Evolutionary conservation across 2,329 filamentous ascomycete genomes (phyloP).

Genomic region (Elsinoe perseae): DNA sequence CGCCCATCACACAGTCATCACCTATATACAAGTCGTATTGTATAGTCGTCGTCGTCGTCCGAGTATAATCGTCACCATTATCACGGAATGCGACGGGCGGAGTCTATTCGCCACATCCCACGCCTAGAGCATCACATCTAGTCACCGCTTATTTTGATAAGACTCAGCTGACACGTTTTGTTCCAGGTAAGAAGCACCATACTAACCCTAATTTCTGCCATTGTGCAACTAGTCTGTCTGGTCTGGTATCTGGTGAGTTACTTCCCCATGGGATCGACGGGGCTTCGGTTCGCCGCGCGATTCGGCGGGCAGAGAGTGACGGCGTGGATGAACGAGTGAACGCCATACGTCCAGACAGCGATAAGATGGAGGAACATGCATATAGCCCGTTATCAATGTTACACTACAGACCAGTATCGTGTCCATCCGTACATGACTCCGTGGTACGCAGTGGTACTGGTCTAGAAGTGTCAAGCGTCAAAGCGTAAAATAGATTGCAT

Average conservation of each 20-base stretch:
- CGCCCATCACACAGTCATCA: neutral
- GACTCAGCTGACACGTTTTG: constrained; percentile 12
- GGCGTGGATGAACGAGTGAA: constrained; percentile 74
- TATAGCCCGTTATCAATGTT: neutral
- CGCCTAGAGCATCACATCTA: constrained; percentile 24
- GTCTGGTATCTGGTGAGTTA: constrained; percentile 95
- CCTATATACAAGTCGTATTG: neutral
- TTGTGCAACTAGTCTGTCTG: constrained; percentile 75
- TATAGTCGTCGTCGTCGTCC: neutral
- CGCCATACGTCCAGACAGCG: neutral
- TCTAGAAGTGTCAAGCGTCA: neutral
- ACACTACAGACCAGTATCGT: neutral
- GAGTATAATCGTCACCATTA: neutral
- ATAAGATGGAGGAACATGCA: neutral
- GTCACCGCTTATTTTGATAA: neutral
- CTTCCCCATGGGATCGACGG: constrained; percentile 91
- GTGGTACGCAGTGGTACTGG: neutral
- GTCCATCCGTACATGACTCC: neutral
- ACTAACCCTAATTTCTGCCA: constrained; percentile 74
- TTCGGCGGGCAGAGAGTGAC: constrained; percentile 79
- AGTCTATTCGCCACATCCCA: neutral
- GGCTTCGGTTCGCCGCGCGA: constrained; percentile 74
- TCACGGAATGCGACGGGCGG: neutral
- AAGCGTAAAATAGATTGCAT: neutral
- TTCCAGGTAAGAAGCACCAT: constrained; percentile 70